These are phyloP conservation scores for Arthrocladium fulminans DNA, from an alignment of 2,329 filamentous ascomycete genomes.

Conservation along the genomic window DNA sequence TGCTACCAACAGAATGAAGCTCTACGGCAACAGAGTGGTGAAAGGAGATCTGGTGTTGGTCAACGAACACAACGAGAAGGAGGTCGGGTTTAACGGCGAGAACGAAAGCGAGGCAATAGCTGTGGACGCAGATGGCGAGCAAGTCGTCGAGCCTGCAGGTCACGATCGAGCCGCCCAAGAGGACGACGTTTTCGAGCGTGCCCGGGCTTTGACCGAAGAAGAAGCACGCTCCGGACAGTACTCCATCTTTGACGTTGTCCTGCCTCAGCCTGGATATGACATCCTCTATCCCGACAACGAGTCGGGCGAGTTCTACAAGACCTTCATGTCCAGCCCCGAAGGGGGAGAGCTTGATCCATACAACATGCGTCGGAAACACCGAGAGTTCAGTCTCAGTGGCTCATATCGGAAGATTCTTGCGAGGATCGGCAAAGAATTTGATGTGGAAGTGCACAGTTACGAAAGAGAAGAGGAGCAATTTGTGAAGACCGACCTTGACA, in stretches of 20 bases:
- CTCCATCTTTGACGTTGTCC: constrained; percentile 76
- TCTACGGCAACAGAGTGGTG: constrained; percentile 64
- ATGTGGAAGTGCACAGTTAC: constrained; percentile 63
- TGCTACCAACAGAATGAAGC: constrained; percentile 69
- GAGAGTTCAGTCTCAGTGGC: constrained; percentile 80
- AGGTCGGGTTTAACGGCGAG: constrained; percentile 17
- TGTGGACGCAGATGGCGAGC: constrained; percentile 55
- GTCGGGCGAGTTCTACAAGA: constrained; percentile 72
- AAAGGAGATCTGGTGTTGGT: constrained; percentile 76
- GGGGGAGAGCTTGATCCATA: constrained; percentile 74
- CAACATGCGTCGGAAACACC: constrained; percentile 76
- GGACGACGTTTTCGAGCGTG: constrained; percentile 56
- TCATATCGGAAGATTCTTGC: constrained; percentile 80
- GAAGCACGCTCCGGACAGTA: constrained; percentile 70
- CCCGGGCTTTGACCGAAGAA: constrained; percentile 63
- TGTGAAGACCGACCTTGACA: constrained; percentile 76
- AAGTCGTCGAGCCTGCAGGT: constrained; percentile 53
- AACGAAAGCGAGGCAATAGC: constrained; percentile 26
- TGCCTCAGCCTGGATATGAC: constrained; percentile 88
- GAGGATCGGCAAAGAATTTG: constrained; percentile 54
- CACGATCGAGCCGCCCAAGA: constrained; percentile 47
- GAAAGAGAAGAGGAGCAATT: constrained; percentile 63
- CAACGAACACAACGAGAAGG: constrained; percentile 47
- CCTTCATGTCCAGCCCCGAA: constrained; percentile 72
- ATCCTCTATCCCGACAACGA: constrained; percentile 77